Base-by-base conservation (phyloP, 1,284 basidiomycete species). In the Ganoderma leucocontextum region DNA sequence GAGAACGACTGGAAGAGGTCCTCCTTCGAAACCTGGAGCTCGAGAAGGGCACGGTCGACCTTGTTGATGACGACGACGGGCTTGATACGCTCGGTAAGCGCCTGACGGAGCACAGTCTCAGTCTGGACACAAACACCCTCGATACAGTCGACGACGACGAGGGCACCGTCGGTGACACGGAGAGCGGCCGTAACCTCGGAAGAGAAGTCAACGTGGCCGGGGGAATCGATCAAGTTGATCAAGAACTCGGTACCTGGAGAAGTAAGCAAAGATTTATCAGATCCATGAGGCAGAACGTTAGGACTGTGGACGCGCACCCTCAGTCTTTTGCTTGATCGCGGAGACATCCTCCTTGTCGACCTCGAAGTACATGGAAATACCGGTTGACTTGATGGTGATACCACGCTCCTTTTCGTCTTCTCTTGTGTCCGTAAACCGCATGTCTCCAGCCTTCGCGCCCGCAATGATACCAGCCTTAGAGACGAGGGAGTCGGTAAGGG, bases 71-170 rank as follows among this genome's bases (percentile, higher is more conserved):
- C 92, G 79, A 99, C 92, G 79, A 99, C 97, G 77, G 98, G 98
- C 88, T 98, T 99, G 88, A 99, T 99, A 84, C 98, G 96, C 87
- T 99, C 98, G 70, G 91, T 91, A 66, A 99, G 90, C 69, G 98
- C 95, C 82, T 99, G 98, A 79, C 98, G 96, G 70, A 99, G 90
- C 73, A 99, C 98, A 59, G 98, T 99, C 87, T 99, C 98, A 80
- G 98, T 99, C 86, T 99, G 98, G 65, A 99, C 98, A 83, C 98
- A 99, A 80, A 99, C 98, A 89, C 98, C 98, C 83, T 99, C 98
- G 80, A 99, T 93, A 85, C 96, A 98, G 86, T 99, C 98, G 80
- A 99, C 98, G 81, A 99, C 98, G 78, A 99, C 97, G 75, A 99
- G 92, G 69, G 95, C 95, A 87, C 95, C 98, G 78, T 99, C 98